Base-by-base conservation (phyloP, 129 eudicot species). In the Erigeron canadensis region DNA sequence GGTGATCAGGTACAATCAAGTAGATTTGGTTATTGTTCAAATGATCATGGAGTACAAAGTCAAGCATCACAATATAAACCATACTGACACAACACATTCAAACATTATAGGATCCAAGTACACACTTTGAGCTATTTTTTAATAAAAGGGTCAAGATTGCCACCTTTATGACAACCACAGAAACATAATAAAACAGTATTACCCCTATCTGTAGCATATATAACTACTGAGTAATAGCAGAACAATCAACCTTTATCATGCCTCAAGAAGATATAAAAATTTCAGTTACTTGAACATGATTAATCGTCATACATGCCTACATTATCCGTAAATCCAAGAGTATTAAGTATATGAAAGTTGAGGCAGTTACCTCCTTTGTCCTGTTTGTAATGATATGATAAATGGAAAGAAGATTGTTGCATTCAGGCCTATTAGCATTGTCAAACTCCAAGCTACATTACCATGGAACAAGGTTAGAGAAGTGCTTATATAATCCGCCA, bases 401-500 rank as follows among this genome's bases (percentile, higher is more conserved):
- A 40, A 94, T 70, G 48, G 96, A 86, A 42, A 94, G 94, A 72
- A 94, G 97, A 73, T 94, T 90, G 83, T 84, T 87, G 81, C 96
- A 90, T 79, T 94, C 99, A 70, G 97, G 99, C 68, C 99, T 90
- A 69, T 87, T 94, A 45, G 84, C 81, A 83, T 94, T 94, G 77
- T 86, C 97, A 13, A 94, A 94, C 79, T 94, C 99, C 87, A 94
- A 45, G 73, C 99, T 90, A 89, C 22, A 79, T 63, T 39, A 43
- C 70, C 51, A 71, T 34, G 18, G 54, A 38, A 18, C 58, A 57
- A 10, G 69, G 62, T 46, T 38, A 38, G 55, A 38, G 55, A 18
- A 22, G 55, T 67, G 50, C 55, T 65, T 47, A 67, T 46, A 22
- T 74, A 69, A 16, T 17, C 48, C 58, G 5, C 69, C 47, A 54